Conservation (phyloP, 2,329 filamentous ascomycete species). For the Claviceps maximensis region DNA sequence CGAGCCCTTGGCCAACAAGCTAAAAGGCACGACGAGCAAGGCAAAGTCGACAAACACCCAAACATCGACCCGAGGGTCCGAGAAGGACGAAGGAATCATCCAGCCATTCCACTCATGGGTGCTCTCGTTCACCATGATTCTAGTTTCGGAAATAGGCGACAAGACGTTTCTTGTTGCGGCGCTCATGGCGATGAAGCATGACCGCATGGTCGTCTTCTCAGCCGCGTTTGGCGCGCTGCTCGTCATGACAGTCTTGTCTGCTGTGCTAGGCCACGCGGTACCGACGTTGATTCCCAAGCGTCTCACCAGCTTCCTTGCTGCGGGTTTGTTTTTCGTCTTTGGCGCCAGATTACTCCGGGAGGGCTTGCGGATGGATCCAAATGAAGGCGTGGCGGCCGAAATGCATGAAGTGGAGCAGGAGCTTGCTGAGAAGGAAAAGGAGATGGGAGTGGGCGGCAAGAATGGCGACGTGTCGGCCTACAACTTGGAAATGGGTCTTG, state of each 20-base stretch:
- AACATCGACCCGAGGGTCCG: slow-evolving; percentile 17
- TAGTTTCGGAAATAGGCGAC: slow-evolving; percentile 93
- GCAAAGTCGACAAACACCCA: not conserved
- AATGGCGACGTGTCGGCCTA: slow-evolving; percentile 54
- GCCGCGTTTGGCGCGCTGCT: slow-evolving; percentile 87
- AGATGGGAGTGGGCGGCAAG: slow-evolving; percentile 36
- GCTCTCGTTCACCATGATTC: slow-evolving; percentile 91
- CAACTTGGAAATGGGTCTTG: slow-evolving; percentile 66
- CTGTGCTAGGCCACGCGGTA: slow-evolving; percentile 81
- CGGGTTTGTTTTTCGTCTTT: slow-evolving; percentile 78
- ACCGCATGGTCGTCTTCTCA: slow-evolving; percentile 82
- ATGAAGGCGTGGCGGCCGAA: slow-evolving; percentile 88
- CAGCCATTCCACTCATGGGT: slow-evolving; percentile 78
- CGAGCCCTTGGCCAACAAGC: not conserved
- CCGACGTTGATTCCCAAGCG: slow-evolving; percentile 80
- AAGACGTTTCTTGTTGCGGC: slow-evolving; percentile 97
- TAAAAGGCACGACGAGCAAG: slow-evolving; percentile 13
- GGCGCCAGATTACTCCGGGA: slow-evolving; percentile 74
- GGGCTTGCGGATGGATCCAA: slow-evolving; percentile 74
- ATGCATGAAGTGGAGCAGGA: slow-evolving; percentile 96
- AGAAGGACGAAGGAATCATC: slow-evolving; percentile 49
- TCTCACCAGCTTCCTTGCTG: slow-evolving; percentile 80
- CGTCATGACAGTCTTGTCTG: slow-evolving; percentile 90
- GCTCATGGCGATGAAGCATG: slow-evolving; percentile 98
- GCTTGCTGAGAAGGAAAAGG: slow-evolving; percentile 83